Conservation (phyloP, 2,329 filamentous ascomycete species). For the Fusarium cicatricum region DNA sequence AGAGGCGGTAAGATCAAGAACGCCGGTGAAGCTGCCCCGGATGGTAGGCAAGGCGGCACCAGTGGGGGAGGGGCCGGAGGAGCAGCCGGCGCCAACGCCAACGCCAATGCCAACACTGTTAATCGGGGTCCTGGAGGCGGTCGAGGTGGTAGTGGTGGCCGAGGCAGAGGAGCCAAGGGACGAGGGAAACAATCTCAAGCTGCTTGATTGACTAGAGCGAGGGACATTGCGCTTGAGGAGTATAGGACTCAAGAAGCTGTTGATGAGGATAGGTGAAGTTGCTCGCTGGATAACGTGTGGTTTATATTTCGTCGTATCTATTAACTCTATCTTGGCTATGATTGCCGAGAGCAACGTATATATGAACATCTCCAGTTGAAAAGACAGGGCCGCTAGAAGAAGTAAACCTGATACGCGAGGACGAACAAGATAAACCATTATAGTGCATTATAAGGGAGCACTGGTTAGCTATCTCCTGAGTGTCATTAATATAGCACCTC, state of each 20-base stretch:
- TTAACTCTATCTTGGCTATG: constrained; percentile 12
- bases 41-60: constrained; percentile 27
- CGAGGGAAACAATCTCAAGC: constrained; percentile 31
- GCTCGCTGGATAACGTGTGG: constrained; percentile 4
- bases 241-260: constrained; percentile 29
- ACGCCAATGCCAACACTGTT: constrained; percentile 11
- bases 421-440: too few relatives aligned
- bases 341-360: constrained; percentile 15
- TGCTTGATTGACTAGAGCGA: constrained; percentile 2
- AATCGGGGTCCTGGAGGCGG: constrained; percentile 27
- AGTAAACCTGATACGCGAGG: background rate
- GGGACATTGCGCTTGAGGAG: constrained; percentile 20
- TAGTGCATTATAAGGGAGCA: too few relatives aligned
- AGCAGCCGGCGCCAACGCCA: constrained; percentile 19
- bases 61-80: constrained; percentile 21
- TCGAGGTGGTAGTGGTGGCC: constrained; percentile 32
- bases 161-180: constrained; percentile 36
- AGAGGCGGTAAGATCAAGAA: constrained; percentile 44
- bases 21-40: constrained; percentile 27
- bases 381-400: background rate
- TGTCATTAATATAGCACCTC: too few relatives aligned
- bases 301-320: constrained; percentile 22
- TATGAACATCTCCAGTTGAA: constrained; percentile 21
- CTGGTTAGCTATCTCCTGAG: too few relatives aligned
- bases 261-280: constrained; percentile 2